Percentiles rank a stretch among this genome's conserved stretches.
These are phyloP conservation scores for Barbatosphaeria neglecta DNA, from an alignment of 495 filamentous ascomycete species.

Conservation along the genomic window DNA sequence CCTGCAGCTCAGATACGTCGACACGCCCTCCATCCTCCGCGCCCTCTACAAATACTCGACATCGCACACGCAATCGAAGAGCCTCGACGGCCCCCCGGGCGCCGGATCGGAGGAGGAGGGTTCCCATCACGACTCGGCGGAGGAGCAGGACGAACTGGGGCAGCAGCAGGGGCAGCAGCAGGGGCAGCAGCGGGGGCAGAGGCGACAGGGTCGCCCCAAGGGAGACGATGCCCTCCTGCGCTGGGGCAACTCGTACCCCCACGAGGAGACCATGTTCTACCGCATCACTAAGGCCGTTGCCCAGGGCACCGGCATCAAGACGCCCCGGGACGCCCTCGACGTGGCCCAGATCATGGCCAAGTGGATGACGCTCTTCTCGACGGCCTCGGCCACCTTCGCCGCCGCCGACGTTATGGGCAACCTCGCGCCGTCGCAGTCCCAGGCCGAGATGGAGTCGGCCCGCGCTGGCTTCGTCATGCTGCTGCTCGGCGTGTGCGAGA, in stretches of 20 bases:
- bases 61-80: constrained; percentile 20
- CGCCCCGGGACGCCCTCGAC: constrained; percentile 19
- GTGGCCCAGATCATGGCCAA: constrained; percentile 21
- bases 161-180: constrained; percentile 4
- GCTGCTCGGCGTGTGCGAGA: constrained; percentile 37
- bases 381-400: constrained; percentile 26
- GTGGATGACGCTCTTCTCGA: constrained; percentile 35
- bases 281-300: constrained; percentile 34
- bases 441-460: constrained; percentile 35
- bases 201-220: neutral
- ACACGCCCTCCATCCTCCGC: constrained; percentile 44
- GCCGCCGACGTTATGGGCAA: constrained; percentile 25
- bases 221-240: constrained; percentile 11
- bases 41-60: constrained; percentile 50
- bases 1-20: constrained; percentile 39
- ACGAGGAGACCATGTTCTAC: constrained; percentile 42
- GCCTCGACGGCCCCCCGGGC: constrained; percentile 4
- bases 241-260: constrained; percentile 36
- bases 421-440: constrained; percentile 25
- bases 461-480: constrained; percentile 45
- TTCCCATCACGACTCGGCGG: too few relatives aligned
- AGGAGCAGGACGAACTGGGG: constrained; percentile 15
- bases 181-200: constrained; percentile 6
- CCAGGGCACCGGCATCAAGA: constrained; percentile 23
- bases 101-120: too few relatives aligned